Conservation (phyloP, 768 basidiomycete species). For the Pleurotus giganteus region DNA sequence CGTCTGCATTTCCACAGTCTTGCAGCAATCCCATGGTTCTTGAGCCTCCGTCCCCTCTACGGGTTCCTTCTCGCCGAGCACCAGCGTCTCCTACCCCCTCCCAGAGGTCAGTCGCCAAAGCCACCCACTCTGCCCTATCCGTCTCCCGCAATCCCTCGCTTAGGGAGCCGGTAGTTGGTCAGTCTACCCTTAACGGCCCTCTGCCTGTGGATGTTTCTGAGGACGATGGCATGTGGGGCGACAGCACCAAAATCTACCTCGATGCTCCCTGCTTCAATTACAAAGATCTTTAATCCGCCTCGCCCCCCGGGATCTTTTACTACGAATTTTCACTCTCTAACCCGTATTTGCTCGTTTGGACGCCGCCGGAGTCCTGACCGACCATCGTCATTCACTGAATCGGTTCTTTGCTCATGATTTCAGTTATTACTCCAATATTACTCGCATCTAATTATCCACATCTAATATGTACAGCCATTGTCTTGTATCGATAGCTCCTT, state of each 20-base stretch:
- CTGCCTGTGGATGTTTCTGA: constrained; percentile 1
- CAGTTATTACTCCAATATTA: too few relatives aligned
- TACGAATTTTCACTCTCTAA: neutral
- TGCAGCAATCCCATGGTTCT: too few relatives aligned
- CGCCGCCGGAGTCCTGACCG: too few relatives aligned
- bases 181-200: neutral
- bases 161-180: neutral
- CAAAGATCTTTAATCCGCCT: neutral
- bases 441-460: too few relatives aligned
- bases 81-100: neutral
- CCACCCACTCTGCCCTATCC: too few relatives aligned
- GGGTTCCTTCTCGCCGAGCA: neutral
- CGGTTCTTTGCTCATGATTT: too few relatives aligned
- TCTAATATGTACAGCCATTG: too few relatives aligned
- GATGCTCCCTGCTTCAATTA: neutral
- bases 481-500: too few relatives aligned
- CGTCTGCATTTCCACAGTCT: neutral
- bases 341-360: too few relatives aligned
- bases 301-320: neutral
- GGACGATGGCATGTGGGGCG: constrained; percentile 1
- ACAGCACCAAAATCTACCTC: neutral
- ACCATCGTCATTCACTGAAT: too few relatives aligned
- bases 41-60: neutral
- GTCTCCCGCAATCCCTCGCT: too few relatives aligned
- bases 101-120: too few relatives aligned